Evolutionary conservation across 352 stramenopile genomes (phyloP), one percentile per base, ranked within the genome.

Genomic region (Pythium phragmitis): DNA sequence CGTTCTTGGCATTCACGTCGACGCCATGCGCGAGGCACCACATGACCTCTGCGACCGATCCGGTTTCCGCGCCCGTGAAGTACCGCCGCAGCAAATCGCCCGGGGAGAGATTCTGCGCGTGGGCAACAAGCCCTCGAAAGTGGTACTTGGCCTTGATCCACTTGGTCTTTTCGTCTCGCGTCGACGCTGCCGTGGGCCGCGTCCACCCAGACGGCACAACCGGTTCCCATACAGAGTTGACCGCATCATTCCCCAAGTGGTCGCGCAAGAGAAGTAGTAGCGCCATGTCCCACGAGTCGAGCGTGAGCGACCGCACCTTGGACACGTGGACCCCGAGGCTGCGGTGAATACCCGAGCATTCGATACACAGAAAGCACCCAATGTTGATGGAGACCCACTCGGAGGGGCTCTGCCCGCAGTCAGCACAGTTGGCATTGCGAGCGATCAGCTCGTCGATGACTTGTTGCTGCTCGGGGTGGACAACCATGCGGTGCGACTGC

Each of bases 321-420:
- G 94, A 98, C 33, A 99, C 91, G 77, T 99, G 97, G 3, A 98
- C 94, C 49, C 97, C 97, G 17, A 99, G 81, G 62, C 86, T 98
- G 42, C 97, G 85, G 65, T 99, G 97, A 41, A 99, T 98, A 16
- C 95, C 97, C 41, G 88, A 97, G 70, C 97, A 99, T 69, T 98
- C 89, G 66, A 99, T 98, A 68, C 97, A 99, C 37, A 99, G 70
- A 23, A 99, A 76, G 50, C 96, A 91, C 13, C 97, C 96, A 50
- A 99, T 87, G 74, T 99, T 99, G 60, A 98, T 90, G 33, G 89
- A 98, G 36, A 97, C 95, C 97, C 97, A 99, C 60, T 99, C 94
- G 1, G 96, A 82, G 7, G 89, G 87, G 13, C 75, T 71, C 41
- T 87, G 79, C 51, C 82, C 78, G 60, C 87, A 96, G 51, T 96